Evolutionary conservation across 441 rosid species (phyloP), one percentile per base, ranked within the genome.

Genomic region (Brassica hybrid): DNA sequence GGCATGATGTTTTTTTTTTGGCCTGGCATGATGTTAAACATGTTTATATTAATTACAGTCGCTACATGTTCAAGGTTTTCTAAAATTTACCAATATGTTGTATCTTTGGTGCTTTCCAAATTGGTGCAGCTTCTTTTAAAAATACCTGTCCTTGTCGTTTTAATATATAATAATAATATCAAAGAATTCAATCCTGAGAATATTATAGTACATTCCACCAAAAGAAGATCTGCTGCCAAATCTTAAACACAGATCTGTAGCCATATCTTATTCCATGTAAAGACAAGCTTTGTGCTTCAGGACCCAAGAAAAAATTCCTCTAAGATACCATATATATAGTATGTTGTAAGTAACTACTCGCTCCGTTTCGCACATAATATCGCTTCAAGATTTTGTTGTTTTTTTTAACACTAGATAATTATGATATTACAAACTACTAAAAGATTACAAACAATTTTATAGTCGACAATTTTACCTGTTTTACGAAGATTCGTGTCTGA

Each of bases 191-290:
- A 41, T 57, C 27, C n/a, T 41, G 41, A 77, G 76, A 77, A 70
- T 70, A 76, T 54, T 50, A 50, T 57, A 57, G 72, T 27, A 65
- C 80, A 70, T 36, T 19, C 52, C 19, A 56, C 65, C 21, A 65
- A 41, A 65, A 71, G 65, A 76, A 77, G 80, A 77, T 71, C 80
- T 56, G 71, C 66, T 64, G 66, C 80, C 71, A 76, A 71, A 76
- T 71, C 80, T 76, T 76, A 76, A 76, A 76, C 75, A 76, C 66
- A 76, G 50, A 76, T 76, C 71, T 76, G 60, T 21, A 64, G 59
- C 27, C 71, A 65, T 76, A 71, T 71, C 66, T 77, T 77, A 76
- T 77, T 77, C 71, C 30, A 77, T 71, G 66, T 70, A 77, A 71
- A 77, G 76, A 76, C 76, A 77, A 64, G 66, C 76, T 64, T 16